Conservation (phyloP, 2,329 filamentous ascomycete species). For the Colletotrichum cordylinicola region DNA sequence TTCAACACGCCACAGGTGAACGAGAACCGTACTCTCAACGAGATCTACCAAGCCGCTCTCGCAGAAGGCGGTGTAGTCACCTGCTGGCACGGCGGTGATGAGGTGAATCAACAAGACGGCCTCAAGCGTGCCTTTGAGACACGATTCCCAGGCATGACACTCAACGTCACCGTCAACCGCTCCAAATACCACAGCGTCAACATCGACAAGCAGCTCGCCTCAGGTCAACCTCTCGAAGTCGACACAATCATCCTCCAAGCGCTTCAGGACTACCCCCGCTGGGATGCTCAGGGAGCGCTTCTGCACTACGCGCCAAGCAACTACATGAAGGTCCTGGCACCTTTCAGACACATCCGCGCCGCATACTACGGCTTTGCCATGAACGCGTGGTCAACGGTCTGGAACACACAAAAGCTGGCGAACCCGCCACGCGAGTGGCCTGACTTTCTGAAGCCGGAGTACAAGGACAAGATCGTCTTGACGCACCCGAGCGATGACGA, state of each 20-base stretch:
- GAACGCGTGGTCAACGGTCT: constrained; percentile 41
- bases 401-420: constrained; percentile 38
- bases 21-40: constrained; percentile 54
- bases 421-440: constrained; percentile 42
- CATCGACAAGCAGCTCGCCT: constrained; percentile 50
- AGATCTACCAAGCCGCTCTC: constrained; percentile 56
- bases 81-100: constrained; percentile 55
- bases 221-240: constrained; percentile 40
- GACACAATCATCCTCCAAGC: constrained; percentile 58
- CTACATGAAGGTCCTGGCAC: constrained; percentile 44
- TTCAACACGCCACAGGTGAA: constrained; percentile 22
- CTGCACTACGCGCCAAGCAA: constrained; percentile 53
- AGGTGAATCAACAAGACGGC: constrained; percentile 40
- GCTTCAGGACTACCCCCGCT: constrained; percentile 56
- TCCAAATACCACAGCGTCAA: constrained; percentile 59
- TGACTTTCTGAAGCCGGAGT: constrained; percentile 52
- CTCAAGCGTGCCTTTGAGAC: constrained; percentile 50
- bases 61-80: constrained; percentile 51
- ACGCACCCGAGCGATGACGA: constrained; percentile 66
- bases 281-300: constrained; percentile 53
- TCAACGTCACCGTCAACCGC: constrained; percentile 60
- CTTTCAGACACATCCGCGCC: constrained; percentile 45
- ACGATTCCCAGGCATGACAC: constrained; percentile 53
- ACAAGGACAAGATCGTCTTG: constrained; percentile 57
- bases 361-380: constrained; percentile 45